Conservation (phyloP, 1,284 basidiomycete species). For the Tausonia pullulans region DNA sequence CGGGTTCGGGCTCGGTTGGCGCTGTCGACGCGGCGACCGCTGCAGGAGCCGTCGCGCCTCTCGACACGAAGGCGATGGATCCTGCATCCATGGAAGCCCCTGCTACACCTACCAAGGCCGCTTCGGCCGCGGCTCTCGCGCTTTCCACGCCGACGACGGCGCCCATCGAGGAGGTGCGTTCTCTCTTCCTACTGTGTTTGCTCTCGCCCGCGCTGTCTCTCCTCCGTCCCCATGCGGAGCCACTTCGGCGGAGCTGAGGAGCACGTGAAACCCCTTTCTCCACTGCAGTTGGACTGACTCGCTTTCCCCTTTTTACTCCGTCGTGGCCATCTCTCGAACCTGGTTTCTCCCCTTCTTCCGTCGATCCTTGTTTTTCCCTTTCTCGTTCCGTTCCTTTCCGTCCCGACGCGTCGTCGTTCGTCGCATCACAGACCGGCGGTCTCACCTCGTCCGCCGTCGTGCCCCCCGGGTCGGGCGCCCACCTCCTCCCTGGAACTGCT, state of each 20-base stretch:
- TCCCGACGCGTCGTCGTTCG: background rate
- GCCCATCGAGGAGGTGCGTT: slow-evolving; percentile 18
- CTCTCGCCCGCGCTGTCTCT: background rate
- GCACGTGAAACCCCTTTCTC: background rate
- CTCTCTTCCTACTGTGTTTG: background rate
- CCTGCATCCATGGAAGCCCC: background rate
- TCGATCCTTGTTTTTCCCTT: background rate
- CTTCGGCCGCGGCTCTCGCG: background rate
- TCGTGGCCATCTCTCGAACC: background rate
- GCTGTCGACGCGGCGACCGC: background rate
- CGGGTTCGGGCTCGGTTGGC: background rate
- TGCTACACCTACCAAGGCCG: background rate
- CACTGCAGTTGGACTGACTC: background rate
- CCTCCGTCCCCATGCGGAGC: no score
- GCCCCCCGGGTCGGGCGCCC: slow-evolving; percentile 50
- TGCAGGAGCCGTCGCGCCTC: background rate
- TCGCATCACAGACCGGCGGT: slow-evolving; percentile 46
- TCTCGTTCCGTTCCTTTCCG: background rate
- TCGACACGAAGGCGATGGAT: background rate
- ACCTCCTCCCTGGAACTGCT: background rate
- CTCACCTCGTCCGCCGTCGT: slow-evolving; percentile 58
- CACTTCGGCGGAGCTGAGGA: background rate
- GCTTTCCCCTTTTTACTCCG: background rate
- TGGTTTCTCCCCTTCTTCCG: background rate
- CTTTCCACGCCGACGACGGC: slow-evolving; percentile 6